A percentile compares a stretch with the other conserved stretches of the same genome.
phyloP scores from a whole-genome alignment of 2,329 filamentous ascomycete genomes.

The Colletotrichum orchidophilum region DNA sequence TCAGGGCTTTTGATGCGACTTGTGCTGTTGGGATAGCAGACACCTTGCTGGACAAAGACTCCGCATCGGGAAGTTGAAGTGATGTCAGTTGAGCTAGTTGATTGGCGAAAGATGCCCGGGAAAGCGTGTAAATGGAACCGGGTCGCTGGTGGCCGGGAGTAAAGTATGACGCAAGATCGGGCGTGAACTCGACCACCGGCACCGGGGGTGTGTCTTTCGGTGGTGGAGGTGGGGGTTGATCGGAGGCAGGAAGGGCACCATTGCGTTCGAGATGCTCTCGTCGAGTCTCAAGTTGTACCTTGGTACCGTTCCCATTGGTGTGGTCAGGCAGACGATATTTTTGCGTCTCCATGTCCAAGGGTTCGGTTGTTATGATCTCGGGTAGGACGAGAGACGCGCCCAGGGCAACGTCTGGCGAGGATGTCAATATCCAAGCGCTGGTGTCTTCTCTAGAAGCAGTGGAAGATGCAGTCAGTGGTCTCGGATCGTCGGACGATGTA shows the following conservation, averaged over 20 bases:
- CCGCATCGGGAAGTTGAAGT: slow-evolving; percentile 86
- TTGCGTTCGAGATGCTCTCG: slow-evolving; percentile 66
- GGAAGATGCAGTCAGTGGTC: slow-evolving; percentile 21
- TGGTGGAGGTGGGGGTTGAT: slow-evolving; percentile 49
- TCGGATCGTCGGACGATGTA: slow-evolving; percentile 58
- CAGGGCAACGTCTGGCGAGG: slow-evolving; percentile 40
- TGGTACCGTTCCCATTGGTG: slow-evolving; percentile 73
- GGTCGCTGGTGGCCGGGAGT: slow-evolving; percentile 74
- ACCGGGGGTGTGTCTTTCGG: slow-evolving; percentile 60
- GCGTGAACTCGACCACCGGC: slow-evolving; percentile 53
- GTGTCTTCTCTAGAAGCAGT: slow-evolving; percentile 5
- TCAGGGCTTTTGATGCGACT: slow-evolving; percentile 83
- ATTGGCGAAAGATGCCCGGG: slow-evolving; percentile 89
- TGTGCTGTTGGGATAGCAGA: slow-evolving; percentile 85
- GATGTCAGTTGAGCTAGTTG: slow-evolving; percentile 93
- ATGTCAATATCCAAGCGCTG: slow-evolving; percentile 1
- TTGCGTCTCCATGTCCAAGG: slow-evolving; percentile 74
- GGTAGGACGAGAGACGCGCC: slow-evolving; percentile 48
- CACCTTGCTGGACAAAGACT: slow-evolving; percentile 83
- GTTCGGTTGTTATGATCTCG: slow-evolving; percentile 60
- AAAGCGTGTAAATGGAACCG: slow-evolving; percentile 93
- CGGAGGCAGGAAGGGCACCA: slow-evolving; percentile 49
- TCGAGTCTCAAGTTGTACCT: slow-evolving; percentile 66
- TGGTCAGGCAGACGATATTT: slow-evolving; percentile 80
- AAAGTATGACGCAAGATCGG: slow-evolving; percentile 70